Evolutionary conservation across 495 filamentous ascomycete species (phyloP).

Genomic region (Penicillium chermesinum): DNA sequence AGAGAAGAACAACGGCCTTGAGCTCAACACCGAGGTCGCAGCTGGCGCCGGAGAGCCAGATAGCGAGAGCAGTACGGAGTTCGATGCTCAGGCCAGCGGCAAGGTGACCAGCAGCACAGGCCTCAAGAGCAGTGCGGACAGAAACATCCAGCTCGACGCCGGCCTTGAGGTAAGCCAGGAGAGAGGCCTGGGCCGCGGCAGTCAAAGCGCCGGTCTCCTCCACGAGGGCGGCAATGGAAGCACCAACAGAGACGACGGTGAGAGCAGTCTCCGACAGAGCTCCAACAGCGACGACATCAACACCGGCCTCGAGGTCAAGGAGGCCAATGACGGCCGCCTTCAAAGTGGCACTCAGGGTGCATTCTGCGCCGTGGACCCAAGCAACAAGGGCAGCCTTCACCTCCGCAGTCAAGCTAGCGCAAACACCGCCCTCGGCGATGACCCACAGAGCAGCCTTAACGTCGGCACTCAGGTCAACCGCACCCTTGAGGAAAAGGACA

Average conservation of each 20-base stretch:
- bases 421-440: slow-evolving; percentile 36
- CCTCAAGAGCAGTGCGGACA: slow-evolving; percentile 27
- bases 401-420: slow-evolving; percentile 29
- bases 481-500: slow-evolving; percentile 24
- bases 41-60: slow-evolving; percentile 35
- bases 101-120: slow-evolving; percentile 30
- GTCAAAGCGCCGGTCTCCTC: slow-evolving; percentile 28
- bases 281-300: slow-evolving; percentile 27
- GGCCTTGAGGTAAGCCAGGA: slow-evolving; percentile 35
- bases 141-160: slow-evolving; percentile 27
- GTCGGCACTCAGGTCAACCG: slow-evolving; percentile 21
- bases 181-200: slow-evolving; percentile 27
- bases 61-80: slow-evolving; percentile 30
- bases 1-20: slow-evolving; percentile 39
- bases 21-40: slow-evolving; percentile 39
- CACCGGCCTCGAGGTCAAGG: slow-evolving; percentile 28
- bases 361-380: slow-evolving; percentile 28
- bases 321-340: slow-evolving; percentile 33
- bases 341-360: slow-evolving; percentile 27
- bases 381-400: slow-evolving; percentile 31
- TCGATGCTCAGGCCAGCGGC: slow-evolving; percentile 27
- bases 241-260: slow-evolving; percentile 33
- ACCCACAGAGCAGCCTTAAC: slow-evolving; percentile 34
- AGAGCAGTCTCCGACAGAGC: slow-evolving; percentile 28
- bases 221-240: slow-evolving; percentile 29